These are phyloP conservation scores for Abrus precatorius DNA, from an alignment of 306 rosid species.

Conservation along the genomic window DNA sequence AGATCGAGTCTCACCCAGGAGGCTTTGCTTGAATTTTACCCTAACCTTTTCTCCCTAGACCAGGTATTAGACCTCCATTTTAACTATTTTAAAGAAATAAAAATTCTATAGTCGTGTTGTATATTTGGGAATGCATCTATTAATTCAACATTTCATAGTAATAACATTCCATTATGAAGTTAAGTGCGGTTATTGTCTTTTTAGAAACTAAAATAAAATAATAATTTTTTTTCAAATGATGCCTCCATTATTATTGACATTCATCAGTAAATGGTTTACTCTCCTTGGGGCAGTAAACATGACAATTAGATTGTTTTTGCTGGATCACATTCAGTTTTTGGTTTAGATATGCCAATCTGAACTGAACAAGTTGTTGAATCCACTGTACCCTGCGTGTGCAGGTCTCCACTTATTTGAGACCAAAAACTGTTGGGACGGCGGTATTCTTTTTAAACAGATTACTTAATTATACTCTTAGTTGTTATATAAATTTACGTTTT, in stretches of 20 bases:
- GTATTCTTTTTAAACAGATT: conserved; percentile 4
- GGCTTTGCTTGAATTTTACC: not conserved
- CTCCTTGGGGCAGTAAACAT: not conserved
- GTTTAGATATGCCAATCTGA: conserved; percentile 16
- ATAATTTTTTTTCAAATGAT: not conserved
- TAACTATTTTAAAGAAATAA: not conserved
- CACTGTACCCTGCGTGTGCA: not conserved
- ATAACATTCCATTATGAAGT: not conserved
- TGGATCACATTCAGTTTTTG: conserved; percentile 9
- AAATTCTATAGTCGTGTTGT: not conserved
- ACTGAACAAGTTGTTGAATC: not conserved
- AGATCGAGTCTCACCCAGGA: not conserved
- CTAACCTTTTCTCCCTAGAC: not conserved
- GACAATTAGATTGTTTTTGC: conserved; percentile 18
- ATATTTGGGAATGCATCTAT: conserved; percentile 26
- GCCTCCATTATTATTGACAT: conserved; percentile 8
- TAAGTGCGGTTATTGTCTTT: not conserved
- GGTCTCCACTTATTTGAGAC: not conserved
- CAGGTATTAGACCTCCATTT: not conserved
- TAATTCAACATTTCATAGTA: not conserved
- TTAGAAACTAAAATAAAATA: not conserved
- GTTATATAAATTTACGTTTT: not conserved
- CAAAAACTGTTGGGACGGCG: not conserved
- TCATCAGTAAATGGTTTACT: not conserved
- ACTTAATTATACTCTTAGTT: conserved; percentile 7